These are phyloP conservation scores for Fusarium siculi DNA, from an alignment of 2,329 filamentous ascomycete species.

Conservation along the genomic window DNA sequence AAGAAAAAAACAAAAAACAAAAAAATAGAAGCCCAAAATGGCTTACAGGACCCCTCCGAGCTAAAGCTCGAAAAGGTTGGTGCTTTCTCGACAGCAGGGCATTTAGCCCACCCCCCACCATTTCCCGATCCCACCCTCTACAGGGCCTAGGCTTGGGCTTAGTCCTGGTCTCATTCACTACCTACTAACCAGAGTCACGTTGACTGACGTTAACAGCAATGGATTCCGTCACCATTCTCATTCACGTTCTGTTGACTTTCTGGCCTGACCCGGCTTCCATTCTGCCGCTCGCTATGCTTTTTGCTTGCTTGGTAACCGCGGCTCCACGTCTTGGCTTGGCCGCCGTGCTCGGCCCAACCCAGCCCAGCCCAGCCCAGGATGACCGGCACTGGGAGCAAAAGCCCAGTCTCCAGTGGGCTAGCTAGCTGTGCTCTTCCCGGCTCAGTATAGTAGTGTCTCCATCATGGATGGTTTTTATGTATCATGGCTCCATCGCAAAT, in stretches of 20 bases:
- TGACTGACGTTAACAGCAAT: constrained; percentile 12
- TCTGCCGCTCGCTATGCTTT: constrained; percentile 6
- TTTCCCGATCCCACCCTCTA: constrained; percentile 34
- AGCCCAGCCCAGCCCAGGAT: constrained; percentile 6
- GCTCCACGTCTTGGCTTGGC: constrained; percentile 24
- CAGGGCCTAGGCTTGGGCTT: constrained; percentile 12
- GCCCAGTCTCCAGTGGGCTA: constrained; percentile 25
- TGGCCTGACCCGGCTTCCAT: constrained; percentile 19
- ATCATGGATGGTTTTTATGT: constrained; percentile 31
- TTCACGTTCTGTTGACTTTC: background rate
- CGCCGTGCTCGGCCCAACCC: constrained; percentile 3
- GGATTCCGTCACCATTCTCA: constrained; percentile 33
- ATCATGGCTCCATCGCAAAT: constrained; percentile 30
- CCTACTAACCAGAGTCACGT: background rate
- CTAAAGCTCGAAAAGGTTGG: constrained; percentile 22
- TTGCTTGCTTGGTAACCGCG: constrained; percentile 6
- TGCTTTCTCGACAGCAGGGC: constrained; percentile 15
- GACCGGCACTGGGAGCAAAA: constrained; percentile 28
- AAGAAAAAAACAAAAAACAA: too few species aligned
- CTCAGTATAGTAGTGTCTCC: constrained; percentile 35
- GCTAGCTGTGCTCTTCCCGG: constrained; percentile 31
- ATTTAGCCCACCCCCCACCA: constrained; percentile 29
- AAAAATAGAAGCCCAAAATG: constrained; percentile 8
- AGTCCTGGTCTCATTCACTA: background rate
- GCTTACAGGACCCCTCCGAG: constrained; percentile 24